Evolutionary conservation across 148 eudicot species (phyloP), one percentile per base, ranked within the genome.

Genomic region (Chenopodium formosanum): DNA sequence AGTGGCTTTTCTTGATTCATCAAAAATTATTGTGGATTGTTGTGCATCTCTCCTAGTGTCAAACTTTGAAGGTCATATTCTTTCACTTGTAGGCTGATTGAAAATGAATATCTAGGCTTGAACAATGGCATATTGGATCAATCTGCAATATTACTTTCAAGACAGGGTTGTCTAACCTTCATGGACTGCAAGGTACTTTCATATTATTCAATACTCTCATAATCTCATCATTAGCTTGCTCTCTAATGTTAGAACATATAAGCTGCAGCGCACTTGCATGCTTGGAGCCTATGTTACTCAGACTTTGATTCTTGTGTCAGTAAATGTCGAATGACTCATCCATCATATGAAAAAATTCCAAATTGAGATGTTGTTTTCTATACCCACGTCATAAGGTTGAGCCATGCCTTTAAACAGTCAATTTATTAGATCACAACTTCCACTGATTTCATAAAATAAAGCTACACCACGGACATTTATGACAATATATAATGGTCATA

Each of bases 71-170:
- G 32, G 7, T 53, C 65, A 53, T 22, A n/a, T 73, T 74, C 65
- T 67, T 80, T 83, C 46, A 32, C 17, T 22, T 88, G 87, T 78
- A 96, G 99, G 94, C 84, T 94, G 84, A 94, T 94, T 81, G 98
- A 96, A 87, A 96, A 96, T 83, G 97, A 90, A 83, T 97, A 91
- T 88, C 83, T 92, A 78, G 97, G 99, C 76, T 86, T 97, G 88
- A 92, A 86, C 86, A 94, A 92, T 88, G 99, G 99, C 81, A 97
- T 97, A 88, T 76, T 96, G 90, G 99, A 96, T 87, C 99, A 97
- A 81, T 97, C 98, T 66, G 98, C 98, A 73, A 86, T 97, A 76
- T 77, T 97, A 79, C 97, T 97, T 88, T 97, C 99, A 76, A 86
- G 88, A 77, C 86, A 88, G 78, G 98, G 99, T 62, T 94, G 95